Evolutionary conservation across 768 basidiomycete genomes (phyloP), one percentile per base, ranked within the genome.

Genomic region (Termitomyces sp.): DNA sequence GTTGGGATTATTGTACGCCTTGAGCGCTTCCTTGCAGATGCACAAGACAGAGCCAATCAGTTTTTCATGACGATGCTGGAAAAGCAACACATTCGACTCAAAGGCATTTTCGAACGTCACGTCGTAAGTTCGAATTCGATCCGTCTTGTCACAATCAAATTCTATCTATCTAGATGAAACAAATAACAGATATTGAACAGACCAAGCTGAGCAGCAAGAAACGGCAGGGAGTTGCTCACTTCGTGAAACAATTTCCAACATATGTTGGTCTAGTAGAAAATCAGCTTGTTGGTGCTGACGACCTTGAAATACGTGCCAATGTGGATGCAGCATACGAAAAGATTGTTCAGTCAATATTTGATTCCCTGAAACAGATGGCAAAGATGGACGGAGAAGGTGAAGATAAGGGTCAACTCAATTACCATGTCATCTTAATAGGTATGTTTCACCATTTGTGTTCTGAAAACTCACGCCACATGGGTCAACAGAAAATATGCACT

Each of bases 331-430:
- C 91, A 0, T 97, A 98, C 67, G 94, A 95, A 68, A 85, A 79
- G 63, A 90, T 98, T 43, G 89, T 94, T 37, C 85, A 88, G 59
- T 78, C 86, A 43, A 97, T 98, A 84, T 95, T 98, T 66, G 94
- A 93, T 46, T 88, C 85, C 14, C 71, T 98, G 60, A 94, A 94
- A 71, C 94, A 95, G 59, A 92, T 98, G 84, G 96, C 95, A 12
- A 98, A 97, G 70, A 74, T 96, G 79, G 90, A 94, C 56, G 91
- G 92, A 0, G 92, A 92, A 56, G 90, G 84, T 0, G 96, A 98
- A 67, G 95, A 94, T 70, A 98, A 98, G 71, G 94, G 94, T 0
- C 94, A 96, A 67, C 80, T 98, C 53, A 98, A 98, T 70, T 97
- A 93, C 62, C 94, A 97, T 68, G 92, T 98, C 63, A 88, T 96